Evolutionary conservation across 164 flowering plant species (phyloP).

Genomic region (Magnolia changhungtana): DNA sequence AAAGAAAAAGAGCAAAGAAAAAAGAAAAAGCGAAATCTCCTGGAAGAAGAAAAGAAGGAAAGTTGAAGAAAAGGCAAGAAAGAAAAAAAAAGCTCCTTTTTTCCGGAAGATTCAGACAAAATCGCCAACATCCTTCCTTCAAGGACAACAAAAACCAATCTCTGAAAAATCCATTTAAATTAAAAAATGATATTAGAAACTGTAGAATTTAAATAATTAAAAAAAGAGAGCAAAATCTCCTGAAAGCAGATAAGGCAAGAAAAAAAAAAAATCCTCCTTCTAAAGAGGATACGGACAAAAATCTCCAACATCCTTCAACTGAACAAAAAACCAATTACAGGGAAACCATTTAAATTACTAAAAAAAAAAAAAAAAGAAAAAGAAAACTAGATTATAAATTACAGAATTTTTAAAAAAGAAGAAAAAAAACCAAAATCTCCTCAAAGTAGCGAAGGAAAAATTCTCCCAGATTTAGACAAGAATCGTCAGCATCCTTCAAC

Average conservation of each 20-base stretch:
- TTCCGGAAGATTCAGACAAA: not conserved
- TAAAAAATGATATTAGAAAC: not conserved
- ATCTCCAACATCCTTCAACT: not conserved
- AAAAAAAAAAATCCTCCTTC: not conserved
- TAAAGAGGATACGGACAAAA: not conserved
- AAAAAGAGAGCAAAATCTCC: not conserved
- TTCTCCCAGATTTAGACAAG: no score
- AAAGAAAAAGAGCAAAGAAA: not conserved
- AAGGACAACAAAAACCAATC: not conserved
- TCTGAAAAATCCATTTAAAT: not conserved
- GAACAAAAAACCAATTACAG: not conserved
- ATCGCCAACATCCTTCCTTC: not conserved
- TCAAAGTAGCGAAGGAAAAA: no score
- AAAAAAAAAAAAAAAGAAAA: no score
- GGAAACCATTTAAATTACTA: not conserved
- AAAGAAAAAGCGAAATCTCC: slow-evolving; percentile 1
- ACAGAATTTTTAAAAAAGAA: no score
- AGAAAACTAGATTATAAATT: not conserved
- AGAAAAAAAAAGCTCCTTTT: not conserved
- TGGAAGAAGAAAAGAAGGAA: not conserved
- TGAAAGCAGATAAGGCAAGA: not conserved
- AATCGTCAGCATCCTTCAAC: not conserved
- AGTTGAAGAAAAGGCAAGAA: not conserved
- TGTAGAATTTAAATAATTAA: no score
- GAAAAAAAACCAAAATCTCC: not conserved